These are phyloP conservation scores for Populus hybrid DNA, from an alignment of 441 rosid species.

Conservation along the genomic window DNA sequence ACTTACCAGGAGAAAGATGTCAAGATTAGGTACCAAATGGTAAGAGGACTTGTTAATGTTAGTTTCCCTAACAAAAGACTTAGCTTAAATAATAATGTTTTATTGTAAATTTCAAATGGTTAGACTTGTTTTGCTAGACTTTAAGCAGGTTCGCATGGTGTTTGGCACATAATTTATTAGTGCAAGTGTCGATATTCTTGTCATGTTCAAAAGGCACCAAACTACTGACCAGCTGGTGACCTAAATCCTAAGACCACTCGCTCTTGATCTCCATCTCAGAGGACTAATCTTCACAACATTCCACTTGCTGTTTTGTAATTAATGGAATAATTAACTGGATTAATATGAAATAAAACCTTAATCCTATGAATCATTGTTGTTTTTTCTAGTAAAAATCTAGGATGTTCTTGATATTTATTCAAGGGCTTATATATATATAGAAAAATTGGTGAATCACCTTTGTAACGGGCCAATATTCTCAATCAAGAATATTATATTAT, in stretches of 20 bases:
- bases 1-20: constrained; percentile 38
- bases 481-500: no score
- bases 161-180: not conserved
- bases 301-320: not conserved
- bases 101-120: constrained; percentile 13
- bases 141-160: constrained; percentile 29
- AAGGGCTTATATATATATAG: no score
- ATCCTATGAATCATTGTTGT: no score
- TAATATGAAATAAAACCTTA: no score
- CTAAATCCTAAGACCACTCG: constrained; percentile 28
- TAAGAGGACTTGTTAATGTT: constrained; percentile 22
- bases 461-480: no score
- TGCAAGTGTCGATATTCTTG: not conserved
- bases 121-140: constrained; percentile 9
- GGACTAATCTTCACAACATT: not conserved
- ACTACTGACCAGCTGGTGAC: constrained; percentile 33
- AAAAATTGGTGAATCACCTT: no score
- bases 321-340: no score
- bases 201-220: constrained; percentile 16
- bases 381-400: no score
- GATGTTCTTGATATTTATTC: no score
- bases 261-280: not conserved
- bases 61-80: constrained; percentile 54
- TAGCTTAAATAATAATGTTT: not conserved
- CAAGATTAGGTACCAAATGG: constrained; percentile 45